Base-by-base conservation (phyloP, 441 rosid species). In the Arabidopsis hybrid region DNA sequence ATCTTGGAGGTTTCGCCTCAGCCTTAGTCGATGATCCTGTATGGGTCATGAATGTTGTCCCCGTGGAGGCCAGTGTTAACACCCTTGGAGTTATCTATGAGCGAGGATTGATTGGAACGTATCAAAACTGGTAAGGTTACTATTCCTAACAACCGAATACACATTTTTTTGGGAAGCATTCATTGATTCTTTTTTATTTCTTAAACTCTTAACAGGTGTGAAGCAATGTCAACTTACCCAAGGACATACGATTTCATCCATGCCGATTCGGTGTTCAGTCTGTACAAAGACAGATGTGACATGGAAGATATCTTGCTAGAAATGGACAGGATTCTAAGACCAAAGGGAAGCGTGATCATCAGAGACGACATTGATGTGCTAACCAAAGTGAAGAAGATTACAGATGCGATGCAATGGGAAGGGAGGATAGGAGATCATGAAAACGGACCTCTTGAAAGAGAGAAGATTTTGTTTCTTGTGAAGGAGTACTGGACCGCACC, bases 211-310 rank as follows among this genome's bases (percentile, higher is more conserved):
- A 40, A 40, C 62, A 88, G 92, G 92, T 86, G 92, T 17, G 90
- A 88, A 80, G 88, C 93, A 16, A 83, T 89, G 91, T 89, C 93
- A 58, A 89, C 87, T 32, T 89, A 87, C 78, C 93, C 93, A 21
- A 84, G 93, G 53, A 87, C 93, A 5, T 87, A 85, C 51, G 91
- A 85, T 72, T 82, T 87, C 62, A 79, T 89, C 18, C 91, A 89
- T 75, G 88, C 85, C 0, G 82, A 82, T 56, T 78, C 84, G 3
- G 70, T 84, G 55, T 84, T 84, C 62, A 84, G 65, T 26, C 71
- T 82, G 57, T 85, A 83, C 66, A 73, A 78, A 39, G 78, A 65
- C 46, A 67, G 88, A 69, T 89, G 93, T 56, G 80, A 83, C 32
- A 82, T 84, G 78, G 78, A 77, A 69, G 85, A 87, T 36, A 85